Conservation (phyloP, 768 basidiomycete genomes). For the Tylopilus felleus region DNA sequence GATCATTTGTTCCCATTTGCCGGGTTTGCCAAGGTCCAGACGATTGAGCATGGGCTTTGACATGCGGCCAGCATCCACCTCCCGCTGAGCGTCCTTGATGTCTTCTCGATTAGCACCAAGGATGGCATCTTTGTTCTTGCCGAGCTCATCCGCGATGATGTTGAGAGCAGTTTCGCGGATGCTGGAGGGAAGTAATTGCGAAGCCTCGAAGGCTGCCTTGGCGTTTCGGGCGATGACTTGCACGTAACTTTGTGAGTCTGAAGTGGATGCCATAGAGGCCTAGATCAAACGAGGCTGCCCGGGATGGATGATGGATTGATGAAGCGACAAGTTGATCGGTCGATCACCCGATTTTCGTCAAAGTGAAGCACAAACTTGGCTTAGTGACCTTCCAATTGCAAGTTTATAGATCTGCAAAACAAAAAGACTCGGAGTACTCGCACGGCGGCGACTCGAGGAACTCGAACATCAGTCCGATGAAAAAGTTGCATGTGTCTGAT, state of each 20-base stretch:
- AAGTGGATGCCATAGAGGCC: not conserved
- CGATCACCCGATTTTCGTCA: too few species aligned
- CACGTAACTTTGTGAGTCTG: slow-evolving; percentile 26
- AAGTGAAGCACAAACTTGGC: too few species aligned
- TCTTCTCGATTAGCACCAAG: slow-evolving; percentile 80
- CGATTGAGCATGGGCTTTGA: slow-evolving; percentile 81
- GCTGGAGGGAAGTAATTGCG: slow-evolving; percentile 69
- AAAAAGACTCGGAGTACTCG: too few species aligned
- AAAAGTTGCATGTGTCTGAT: too few species aligned
- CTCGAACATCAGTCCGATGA: too few species aligned
- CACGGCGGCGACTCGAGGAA: too few species aligned
- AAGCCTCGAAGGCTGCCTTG: slow-evolving; percentile 80
- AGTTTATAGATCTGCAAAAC: too few species aligned
- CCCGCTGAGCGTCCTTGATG: slow-evolving; percentile 71
- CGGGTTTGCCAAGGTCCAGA: slow-evolving; percentile 70
- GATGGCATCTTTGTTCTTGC: slow-evolving; percentile 61
- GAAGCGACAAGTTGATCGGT: too few species aligned
- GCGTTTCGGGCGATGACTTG: slow-evolving; percentile 72
- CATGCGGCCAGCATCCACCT: slow-evolving; percentile 83
- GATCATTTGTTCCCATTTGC: slow-evolving; percentile 95
- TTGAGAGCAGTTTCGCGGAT: slow-evolving; percentile 72
- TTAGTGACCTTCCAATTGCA: too few species aligned
- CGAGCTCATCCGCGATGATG: slow-evolving; percentile 66
- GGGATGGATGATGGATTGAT: too few species aligned
- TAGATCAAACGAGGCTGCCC: not conserved